These are phyloP conservation scores for Hawksworthiomyces lignivorus DNA, from an alignment of 2,329 filamentous ascomycete species.

Conservation along the genomic window DNA sequence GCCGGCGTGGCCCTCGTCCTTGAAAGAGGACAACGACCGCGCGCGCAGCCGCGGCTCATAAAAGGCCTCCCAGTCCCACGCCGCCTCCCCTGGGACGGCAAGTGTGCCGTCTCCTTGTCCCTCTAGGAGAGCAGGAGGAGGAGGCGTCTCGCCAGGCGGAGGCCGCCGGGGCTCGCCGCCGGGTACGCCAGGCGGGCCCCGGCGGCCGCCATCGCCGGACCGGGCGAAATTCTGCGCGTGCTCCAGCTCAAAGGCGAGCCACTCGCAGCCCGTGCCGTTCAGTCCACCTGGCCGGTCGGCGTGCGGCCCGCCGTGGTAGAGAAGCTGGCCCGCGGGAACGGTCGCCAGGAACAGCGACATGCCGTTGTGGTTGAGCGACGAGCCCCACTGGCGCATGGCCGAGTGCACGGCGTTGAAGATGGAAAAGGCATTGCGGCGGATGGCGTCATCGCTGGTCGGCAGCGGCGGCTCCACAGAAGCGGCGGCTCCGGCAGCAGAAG, in stretches of 20 bases:
- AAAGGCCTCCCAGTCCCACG: no score
- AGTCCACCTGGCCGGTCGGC: constrained; percentile 37
- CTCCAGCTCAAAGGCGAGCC: constrained; percentile 71
- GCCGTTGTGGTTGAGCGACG: constrained; percentile 66
- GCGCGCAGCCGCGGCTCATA: no score
- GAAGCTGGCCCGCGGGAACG: constrained; percentile 54
- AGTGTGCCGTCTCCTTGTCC: neutral
- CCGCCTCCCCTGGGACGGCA: no score
- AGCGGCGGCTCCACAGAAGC: no score
- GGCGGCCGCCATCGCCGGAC: neutral
- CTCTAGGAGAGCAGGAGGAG: no score
- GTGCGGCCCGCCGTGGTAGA: constrained; percentile 57
- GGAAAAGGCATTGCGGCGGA: constrained; percentile 47
- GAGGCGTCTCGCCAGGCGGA: no score
- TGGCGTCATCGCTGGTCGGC: constrained; percentile 29
- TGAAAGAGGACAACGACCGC: no score
- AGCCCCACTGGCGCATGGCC: constrained; percentile 68
- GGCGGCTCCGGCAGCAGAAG: no score
- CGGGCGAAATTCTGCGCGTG: constrained; percentile 60
- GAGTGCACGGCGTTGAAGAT: constrained; percentile 69
- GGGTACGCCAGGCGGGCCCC: neutral
- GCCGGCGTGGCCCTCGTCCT: neutral
- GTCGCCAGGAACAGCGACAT: constrained; percentile 62
- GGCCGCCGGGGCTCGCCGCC: no score
- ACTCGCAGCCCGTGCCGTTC: constrained; percentile 40